phyloP scores from a whole-genome alignment of 352 stramenopile genomes.

The Thraustotheca clavata region DNA sequence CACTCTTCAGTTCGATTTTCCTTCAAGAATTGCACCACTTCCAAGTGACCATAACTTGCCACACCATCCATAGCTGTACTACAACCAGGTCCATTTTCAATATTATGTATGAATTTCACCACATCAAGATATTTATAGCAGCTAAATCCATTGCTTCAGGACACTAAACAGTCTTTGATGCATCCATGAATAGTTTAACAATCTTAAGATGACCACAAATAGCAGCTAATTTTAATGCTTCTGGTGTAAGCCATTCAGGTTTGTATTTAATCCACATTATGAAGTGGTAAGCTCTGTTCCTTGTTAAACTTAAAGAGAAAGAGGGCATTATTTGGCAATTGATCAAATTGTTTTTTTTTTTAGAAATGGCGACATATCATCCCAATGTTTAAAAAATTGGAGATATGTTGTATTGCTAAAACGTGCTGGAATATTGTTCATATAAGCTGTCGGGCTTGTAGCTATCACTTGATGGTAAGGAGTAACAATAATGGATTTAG shows the following conservation, averaged over 20 bases:
- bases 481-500: background rate
- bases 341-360: too few relatives aligned
- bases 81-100: constrained; percentile 23
- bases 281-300: background rate
- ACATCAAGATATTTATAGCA: constrained; percentile 28
- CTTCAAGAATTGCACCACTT: constrained; percentile 35
- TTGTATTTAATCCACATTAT: background rate
- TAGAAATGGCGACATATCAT: too few relatives aligned
- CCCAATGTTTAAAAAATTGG: too few relatives aligned
- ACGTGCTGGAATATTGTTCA: background rate
- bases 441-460: background rate
- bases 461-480: too few relatives aligned
- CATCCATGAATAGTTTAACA: too few relatives aligned
- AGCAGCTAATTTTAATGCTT: too few relatives aligned
- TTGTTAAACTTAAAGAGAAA: background rate
- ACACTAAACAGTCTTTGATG: too few relatives aligned
- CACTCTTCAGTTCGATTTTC: constrained; percentile 33
- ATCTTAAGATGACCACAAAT: too few relatives aligned
- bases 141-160: constrained; percentile 31
- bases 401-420: background rate
- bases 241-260: background rate
- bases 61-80: constrained; percentile 36
- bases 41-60: constrained; percentile 30
- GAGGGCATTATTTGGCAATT: too few relatives aligned
- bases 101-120: constrained; percentile 27